Percentiles rank a stretch among this genome's conserved stretches.
These are phyloP conservation scores for Macrophomina pseudophaseolina DNA, from an alignment of 2,329 filamentous ascomycete species.

Conservation along the genomic window DNA sequence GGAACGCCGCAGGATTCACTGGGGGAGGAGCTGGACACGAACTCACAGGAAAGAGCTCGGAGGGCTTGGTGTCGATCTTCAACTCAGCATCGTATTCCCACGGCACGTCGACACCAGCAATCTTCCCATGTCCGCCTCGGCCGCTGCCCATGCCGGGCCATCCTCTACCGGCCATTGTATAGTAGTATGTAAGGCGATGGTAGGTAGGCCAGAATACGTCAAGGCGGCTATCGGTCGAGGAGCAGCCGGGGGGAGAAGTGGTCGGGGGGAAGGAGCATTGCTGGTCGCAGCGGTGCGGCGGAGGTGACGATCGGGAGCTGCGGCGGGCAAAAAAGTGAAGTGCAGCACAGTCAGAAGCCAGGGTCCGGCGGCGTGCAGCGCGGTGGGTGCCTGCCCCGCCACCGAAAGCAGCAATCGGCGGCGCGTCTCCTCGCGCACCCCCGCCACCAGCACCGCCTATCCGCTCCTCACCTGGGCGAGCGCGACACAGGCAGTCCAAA, in stretches of 20 bases:
- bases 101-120: conserved; percentile 49
- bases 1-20: no score
- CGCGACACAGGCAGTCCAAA: not conserved
- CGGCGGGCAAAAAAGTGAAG: conserved; percentile 24
- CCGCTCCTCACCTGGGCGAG: not conserved
- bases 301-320: not conserved
- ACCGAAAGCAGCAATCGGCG: not conserved
- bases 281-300: not conserved
- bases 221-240: conserved; percentile 1
- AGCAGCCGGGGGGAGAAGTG: not conserved
- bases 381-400: conserved; percentile 24
- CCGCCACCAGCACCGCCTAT: not conserved
- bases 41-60: conserved; percentile 49
- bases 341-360: not conserved
- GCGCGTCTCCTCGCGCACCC: not conserved
- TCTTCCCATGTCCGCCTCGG: conserved; percentile 43
- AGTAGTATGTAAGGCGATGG: not conserved
- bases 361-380: conserved; percentile 1
- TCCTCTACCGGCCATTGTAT: conserved; percentile 30
- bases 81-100: conserved; percentile 50
- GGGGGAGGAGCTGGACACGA: no score
- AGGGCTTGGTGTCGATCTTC: conserved; percentile 42
- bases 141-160: conserved; percentile 38
- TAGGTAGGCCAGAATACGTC: not conserved
- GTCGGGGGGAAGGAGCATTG: not conserved